Conservation (phyloP, 805 yeast genomes). For the Teunomyces panamensis region DNA sequence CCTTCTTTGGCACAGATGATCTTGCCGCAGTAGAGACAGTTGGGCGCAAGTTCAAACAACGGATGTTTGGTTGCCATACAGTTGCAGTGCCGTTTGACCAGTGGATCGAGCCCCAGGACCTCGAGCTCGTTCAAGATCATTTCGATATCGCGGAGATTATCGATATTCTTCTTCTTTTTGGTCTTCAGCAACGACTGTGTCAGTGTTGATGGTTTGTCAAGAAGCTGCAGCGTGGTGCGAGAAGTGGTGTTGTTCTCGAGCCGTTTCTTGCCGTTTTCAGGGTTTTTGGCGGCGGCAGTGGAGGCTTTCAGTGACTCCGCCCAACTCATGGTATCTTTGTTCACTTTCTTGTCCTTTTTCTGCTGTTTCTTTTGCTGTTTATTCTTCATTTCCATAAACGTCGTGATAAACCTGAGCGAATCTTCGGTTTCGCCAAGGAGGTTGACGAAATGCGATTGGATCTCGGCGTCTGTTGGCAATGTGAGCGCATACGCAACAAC, state of each 20-base stretch:
- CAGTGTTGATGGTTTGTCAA: constrained; percentile 19
- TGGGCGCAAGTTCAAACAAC: constrained; percentile 84
- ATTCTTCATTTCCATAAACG: constrained; percentile 39
- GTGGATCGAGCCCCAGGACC: constrained; percentile 14
- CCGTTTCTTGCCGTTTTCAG: constrained; percentile 7
- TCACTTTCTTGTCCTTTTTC: constrained; percentile 7
- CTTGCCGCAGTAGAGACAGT: constrained; percentile 91
- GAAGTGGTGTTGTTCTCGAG: constrained; percentile 17
- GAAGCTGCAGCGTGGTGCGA: constrained; percentile 46
- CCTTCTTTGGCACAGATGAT: constrained; percentile 91
- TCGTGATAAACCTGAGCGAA: constrained; percentile 45
- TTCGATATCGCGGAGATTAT: constrained; percentile 60
- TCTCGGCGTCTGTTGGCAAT: constrained; percentile 45
- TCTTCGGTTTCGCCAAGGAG: constrained; percentile 57
- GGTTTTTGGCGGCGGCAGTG: neutral
- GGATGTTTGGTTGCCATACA: constrained; percentile 91
- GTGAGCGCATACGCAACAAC: constrained; percentile 52
- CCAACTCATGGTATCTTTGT: neutral
- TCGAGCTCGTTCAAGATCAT: constrained; percentile 57
- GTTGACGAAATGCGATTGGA: constrained; percentile 52
- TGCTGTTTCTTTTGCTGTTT: constrained; percentile 19
- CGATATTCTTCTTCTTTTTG: constrained; percentile 44
- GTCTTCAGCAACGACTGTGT: constrained; percentile 22
- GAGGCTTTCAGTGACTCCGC: constrained; percentile 2
- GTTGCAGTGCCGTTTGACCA: constrained; percentile 48